These are phyloP conservation scores for Gracilaria caudata DNA, from an alignment of 23 red algal species.

Conservation along the genomic window DNA sequence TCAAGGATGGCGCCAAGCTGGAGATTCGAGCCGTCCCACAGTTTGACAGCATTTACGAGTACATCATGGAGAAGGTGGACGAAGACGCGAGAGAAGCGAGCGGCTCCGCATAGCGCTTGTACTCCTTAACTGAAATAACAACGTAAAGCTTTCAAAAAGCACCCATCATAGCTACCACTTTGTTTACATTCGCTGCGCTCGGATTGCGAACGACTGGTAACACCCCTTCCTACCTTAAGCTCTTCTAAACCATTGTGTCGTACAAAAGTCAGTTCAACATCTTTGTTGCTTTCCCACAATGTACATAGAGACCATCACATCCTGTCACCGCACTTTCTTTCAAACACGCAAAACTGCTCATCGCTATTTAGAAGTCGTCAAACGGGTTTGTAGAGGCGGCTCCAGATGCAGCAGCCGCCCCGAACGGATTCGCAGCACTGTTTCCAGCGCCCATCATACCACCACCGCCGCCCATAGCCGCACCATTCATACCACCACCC, in stretches of 20 bases:
- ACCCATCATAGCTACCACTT: not conserved
- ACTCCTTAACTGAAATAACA: not conserved
- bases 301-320: not conserved
- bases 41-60: constrained; percentile 69
- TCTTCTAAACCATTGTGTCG: not conserved
- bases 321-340: not conserved
- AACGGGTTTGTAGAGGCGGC: constrained; percentile 63
- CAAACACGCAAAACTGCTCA: not conserved
- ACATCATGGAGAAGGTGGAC: constrained; percentile 75
- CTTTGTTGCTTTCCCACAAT: not conserved
- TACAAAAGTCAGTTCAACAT: not conserved
- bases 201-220: not conserved
- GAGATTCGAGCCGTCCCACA: constrained; percentile 81
- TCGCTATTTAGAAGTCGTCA: constrained; percentile 60
- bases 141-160: not conserved
- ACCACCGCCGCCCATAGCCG: constrained; percentile 17
- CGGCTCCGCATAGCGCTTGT: constrained; percentile 37
- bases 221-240: not conserved
- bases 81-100: constrained; percentile 70
- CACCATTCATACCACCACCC: constrained; percentile 56
- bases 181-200: not conserved
- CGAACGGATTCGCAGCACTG: constrained; percentile 55
- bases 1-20: constrained; percentile 88
- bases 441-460: constrained; percentile 37
- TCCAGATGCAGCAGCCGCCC: constrained; percentile 24